phyloP scores from a whole-genome alignment of 1,284 basidiomycete species.

The Xerocomus nothofagi region DNA sequence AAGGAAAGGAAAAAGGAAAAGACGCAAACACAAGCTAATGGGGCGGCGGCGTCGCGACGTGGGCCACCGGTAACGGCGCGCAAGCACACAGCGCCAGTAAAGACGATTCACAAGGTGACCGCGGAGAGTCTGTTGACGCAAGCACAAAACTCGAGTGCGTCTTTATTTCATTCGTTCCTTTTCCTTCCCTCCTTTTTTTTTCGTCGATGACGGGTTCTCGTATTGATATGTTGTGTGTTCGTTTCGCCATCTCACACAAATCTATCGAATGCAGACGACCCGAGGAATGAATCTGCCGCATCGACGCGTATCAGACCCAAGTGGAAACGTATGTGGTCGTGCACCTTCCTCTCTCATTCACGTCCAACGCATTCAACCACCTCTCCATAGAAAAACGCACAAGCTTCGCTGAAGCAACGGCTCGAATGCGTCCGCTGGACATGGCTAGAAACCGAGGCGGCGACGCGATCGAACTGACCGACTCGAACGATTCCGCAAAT shows the following conservation, averaged over 20 bases:
- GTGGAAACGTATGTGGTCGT: constrained; percentile 19
- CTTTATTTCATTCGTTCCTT: neutral
- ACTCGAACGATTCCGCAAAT: constrained; percentile 18
- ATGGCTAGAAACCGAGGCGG: constrained; percentile 9
- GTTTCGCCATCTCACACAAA: neutral
- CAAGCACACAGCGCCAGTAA: constrained; percentile 17
- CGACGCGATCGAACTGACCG: constrained; percentile 17
- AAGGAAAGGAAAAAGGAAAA: neutral
- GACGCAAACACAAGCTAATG: neutral
- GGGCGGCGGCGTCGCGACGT: neutral
- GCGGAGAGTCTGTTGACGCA: constrained; percentile 14
- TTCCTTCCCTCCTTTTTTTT: neutral
- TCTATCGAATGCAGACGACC: constrained; percentile 1
- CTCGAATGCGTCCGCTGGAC: constrained; percentile 15
- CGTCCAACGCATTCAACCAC: neutral
- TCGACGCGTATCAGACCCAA: constrained; percentile 19
- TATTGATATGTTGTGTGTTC: neutral
- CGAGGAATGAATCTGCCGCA: constrained; percentile 5
- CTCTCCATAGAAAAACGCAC: constrained; percentile 17
- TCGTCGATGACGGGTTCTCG: neutral
- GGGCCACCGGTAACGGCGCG: constrained; percentile 17
- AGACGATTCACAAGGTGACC: constrained; percentile 9
- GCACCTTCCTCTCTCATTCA: neutral
- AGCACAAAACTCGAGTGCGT: constrained; percentile 24
- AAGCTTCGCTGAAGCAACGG: constrained; percentile 10